Evolutionary conservation across 192 early-diverging fungal species (phyloP), one percentile per base, ranked within the genome.

Genomic region (Dimargaris xerosporica): DNA sequence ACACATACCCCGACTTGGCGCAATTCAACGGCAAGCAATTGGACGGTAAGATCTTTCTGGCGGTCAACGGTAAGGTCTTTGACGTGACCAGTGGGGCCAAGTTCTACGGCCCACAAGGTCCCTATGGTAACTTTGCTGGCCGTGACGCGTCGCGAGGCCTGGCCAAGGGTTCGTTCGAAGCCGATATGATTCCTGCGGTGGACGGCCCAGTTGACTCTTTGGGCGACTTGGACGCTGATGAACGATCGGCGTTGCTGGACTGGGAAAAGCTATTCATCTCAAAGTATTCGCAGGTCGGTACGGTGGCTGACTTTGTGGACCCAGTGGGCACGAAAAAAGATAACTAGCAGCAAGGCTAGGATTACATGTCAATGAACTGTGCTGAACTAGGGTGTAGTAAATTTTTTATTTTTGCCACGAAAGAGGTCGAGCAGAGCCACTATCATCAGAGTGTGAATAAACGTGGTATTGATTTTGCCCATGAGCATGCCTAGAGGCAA

Each of bases 101-200:
- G 39, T 95, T 97, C 71, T 97, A 97, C 68, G 94, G 94, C 0
- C 94, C 94, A 39, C 70, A 47, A 10, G 91, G 91, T 5, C 91
- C 88, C n/a, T 98, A 98, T 66, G 87, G 82, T 31, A 94, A 93
- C 78, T 98, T 96, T 83, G 85, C 93, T 7, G 95, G 95, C 1
- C 82, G 86, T n/a, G 95, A 98, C 76, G 93, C 95, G 17, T 93
- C 91, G 21, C 81, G 95, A 34, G 93, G 95, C 0, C 72, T 98
- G 61, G 88, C 93, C 43, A 85, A 93, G 68, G 77, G 87, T 61
- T 87, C 86, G 50, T 94, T 98, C 67, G 89, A 91, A 63, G 72
- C 66, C 51, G 75, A 77, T 12, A 79, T 94, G 75, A 61, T 97
- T 60, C 67, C 75, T 1, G 77, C 80, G n/a, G 45, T 85, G 23